Percentiles rank a stretch among this genome's conserved stretches.
phyloP scores from a whole-genome alignment of 1,139 yeast species.

The Pichia sp. region DNA sequence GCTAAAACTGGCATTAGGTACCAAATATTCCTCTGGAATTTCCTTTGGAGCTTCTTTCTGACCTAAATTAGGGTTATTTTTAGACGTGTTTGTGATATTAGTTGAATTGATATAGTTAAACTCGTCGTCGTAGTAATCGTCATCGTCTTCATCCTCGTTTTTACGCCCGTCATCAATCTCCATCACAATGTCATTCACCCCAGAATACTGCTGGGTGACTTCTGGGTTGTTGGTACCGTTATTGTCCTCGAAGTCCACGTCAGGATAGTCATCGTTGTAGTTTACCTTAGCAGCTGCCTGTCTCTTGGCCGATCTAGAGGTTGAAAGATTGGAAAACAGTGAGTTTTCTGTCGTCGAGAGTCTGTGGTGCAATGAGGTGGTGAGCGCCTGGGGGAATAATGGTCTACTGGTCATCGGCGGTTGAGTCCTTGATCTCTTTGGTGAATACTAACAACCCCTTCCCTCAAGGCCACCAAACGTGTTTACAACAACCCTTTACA shows the following conservation, averaged over 20 bases:
- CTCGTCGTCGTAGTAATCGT: constrained; percentile 17
- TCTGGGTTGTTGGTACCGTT: background rate
- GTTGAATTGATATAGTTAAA: constrained; percentile 5
- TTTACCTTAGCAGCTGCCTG: constrained; percentile 56
- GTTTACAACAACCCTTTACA: too few relatives aligned
- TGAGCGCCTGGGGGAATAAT: constrained; percentile 62
- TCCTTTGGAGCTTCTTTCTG: constrained; percentile 30
- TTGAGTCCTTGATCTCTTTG: too few relatives aligned
- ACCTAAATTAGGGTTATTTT: constrained; percentile 21
- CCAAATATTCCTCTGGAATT: constrained; percentile 18
- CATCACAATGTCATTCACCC: background rate
- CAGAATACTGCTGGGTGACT: background rate
- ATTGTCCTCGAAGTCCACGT: constrained; percentile 57
- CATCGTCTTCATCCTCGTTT: constrained; percentile 53
- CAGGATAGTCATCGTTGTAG: constrained; percentile 69
- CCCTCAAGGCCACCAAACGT: too few relatives aligned
- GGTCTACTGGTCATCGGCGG: constrained; percentile 13
- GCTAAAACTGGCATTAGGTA: constrained; percentile 12
- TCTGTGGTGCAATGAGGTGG: constrained; percentile 63
- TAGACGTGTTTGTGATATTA: constrained; percentile 6
- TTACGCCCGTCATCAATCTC: background rate
- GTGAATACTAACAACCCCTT: too few relatives aligned
- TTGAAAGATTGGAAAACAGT: constrained; percentile 63
- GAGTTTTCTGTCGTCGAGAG: constrained; percentile 51
- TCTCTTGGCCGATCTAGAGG: constrained; percentile 72